Base-by-base conservation (phyloP, 257 asterid species). In the Przewalskia tangutica region DNA sequence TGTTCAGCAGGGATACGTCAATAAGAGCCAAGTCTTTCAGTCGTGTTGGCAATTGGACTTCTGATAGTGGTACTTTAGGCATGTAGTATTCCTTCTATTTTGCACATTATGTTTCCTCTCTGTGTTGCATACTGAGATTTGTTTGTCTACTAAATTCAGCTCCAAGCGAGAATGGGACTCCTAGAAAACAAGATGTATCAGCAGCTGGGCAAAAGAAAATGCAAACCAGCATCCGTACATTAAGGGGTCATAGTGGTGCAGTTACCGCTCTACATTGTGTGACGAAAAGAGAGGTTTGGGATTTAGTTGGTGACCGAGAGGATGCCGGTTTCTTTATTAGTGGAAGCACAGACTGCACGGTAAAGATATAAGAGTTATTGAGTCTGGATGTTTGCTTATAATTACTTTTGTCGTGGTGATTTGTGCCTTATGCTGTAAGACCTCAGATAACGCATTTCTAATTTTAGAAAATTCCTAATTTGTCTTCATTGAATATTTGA, bases 281-380 rank as follows among this genome's bases (percentile, higher is more conserved):
- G 75, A 93, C 98, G 71, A 92, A 89, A 89, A 92, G 93, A 84
- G 98, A 95, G 88, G 98, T 95, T 48, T 95, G 98, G 98, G 98
- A 93, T 88, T 90, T 93, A 77, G 91, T 91, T 83, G 97, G 98
- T 84, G 98, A 95, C 63, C 95, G 98, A 83, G 98, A 93, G 84
- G 98, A 93, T 90, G 97, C 98, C 10, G 98, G 98, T 82, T 92
- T 92, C 89, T 92, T 93, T 79, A 90, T 95, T 85, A 95, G 98
- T 85, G 98, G 98, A 88, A 95, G 98, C 89, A 93, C 98, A 23
- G 98, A 95, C 84, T 92, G 97, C 90, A 90, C 90, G 85, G 98
- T 95, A 90, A 34, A 84, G 89, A 84, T 64, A 59, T 66, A 13
- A 62, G 16, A 44, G 23, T 80, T 51, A 68, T 82, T 54, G 77